Evolutionary conservation across 1,284 basidiomycete genomes (phyloP).

Genomic region (Cryptococcus floricola): DNA sequence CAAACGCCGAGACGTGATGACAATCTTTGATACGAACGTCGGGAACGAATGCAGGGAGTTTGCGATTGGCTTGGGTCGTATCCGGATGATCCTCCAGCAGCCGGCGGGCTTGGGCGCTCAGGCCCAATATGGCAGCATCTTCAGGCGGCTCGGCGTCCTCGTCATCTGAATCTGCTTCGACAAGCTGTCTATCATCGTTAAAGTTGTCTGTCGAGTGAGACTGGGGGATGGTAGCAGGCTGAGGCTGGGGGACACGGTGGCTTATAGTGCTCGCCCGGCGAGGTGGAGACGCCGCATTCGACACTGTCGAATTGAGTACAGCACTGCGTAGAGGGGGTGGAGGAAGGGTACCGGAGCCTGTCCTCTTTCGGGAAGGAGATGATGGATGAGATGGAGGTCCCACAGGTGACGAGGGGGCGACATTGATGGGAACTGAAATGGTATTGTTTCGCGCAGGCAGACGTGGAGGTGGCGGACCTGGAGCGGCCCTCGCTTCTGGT

Average conservation of each 20-base stretch:
- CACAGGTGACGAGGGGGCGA: background rate
- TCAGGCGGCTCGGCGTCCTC: constrained; percentile 37
- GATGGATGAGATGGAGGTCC: constrained; percentile 8
- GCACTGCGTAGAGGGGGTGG: constrained; percentile 23
- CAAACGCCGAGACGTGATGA: constrained; percentile 54
- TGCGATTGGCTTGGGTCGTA: constrained; percentile 71
- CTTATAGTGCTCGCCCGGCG: constrained; percentile 2
- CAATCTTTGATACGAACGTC: constrained; percentile 34
- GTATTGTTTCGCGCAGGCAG: constrained; percentile 15
- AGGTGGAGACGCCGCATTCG: constrained; percentile 6
- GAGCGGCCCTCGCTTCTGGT: constrained; percentile 2
- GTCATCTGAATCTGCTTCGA: constrained; percentile 16
- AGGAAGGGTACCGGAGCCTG: constrained; percentile 6
- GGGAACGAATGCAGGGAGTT: constrained; percentile 58
- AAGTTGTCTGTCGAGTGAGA: constrained; percentile 4
- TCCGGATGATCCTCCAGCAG: constrained; percentile 69
- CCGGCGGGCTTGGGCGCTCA: constrained; percentile 29
- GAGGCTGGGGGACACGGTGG: background rate
- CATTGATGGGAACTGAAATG: background rate
- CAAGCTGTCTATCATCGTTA: constrained; percentile 14
- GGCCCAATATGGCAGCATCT: constrained; percentile 7
- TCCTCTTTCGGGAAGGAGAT: constrained; percentile 8
- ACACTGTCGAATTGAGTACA: background rate
- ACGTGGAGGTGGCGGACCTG: constrained; percentile 12
- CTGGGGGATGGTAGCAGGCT: background rate